Evolutionary conservation across 192 early-diverging fungal species (phyloP).

Genomic region (Rhizoclosmatium globosum): DNA sequence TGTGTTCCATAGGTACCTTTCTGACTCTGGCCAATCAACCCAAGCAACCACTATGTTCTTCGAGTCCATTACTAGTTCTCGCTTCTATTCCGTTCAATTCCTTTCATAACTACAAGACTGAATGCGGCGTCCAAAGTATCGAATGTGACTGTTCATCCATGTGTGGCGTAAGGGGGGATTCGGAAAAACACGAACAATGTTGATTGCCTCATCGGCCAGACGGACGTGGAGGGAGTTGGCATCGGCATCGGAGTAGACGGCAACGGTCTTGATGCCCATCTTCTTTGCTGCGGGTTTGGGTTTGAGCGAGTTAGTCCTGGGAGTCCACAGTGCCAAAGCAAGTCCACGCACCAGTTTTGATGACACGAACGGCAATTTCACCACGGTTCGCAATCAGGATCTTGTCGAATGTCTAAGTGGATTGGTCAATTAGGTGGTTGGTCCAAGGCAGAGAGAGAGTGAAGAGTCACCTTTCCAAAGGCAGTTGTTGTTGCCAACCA

Average conservation of each 20-base stretch:
- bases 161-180: neutral
- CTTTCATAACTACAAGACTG: no score
- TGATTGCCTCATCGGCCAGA: constrained; percentile 87
- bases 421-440: neutral
- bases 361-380: constrained; percentile 94
- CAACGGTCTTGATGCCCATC: constrained; percentile 95
- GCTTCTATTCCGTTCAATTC: no score
- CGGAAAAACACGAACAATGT: constrained; percentile 51
- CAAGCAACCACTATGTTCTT: neutral
- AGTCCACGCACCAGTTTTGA: constrained; percentile 66
- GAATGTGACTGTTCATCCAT: no score
- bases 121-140: no score
- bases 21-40: neutral
- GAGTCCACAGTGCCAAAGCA: neutral
- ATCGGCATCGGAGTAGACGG: constrained; percentile 94
- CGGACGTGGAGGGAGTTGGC: constrained; percentile 86
- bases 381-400: constrained; percentile 96
- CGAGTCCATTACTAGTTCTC: no score
- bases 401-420: constrained; percentile 79
- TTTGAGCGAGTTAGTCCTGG: neutral
- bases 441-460: neutral
- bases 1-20: no score
- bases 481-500: neutral
- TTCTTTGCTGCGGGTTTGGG: constrained; percentile 68
- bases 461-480: neutral